Percentiles rank a stretch among this genome's conserved stretches.
These are phyloP conservation scores for Phytomonas serpens DNA, from an alignment of 208 protist species.

Conservation along the genomic window DNA sequence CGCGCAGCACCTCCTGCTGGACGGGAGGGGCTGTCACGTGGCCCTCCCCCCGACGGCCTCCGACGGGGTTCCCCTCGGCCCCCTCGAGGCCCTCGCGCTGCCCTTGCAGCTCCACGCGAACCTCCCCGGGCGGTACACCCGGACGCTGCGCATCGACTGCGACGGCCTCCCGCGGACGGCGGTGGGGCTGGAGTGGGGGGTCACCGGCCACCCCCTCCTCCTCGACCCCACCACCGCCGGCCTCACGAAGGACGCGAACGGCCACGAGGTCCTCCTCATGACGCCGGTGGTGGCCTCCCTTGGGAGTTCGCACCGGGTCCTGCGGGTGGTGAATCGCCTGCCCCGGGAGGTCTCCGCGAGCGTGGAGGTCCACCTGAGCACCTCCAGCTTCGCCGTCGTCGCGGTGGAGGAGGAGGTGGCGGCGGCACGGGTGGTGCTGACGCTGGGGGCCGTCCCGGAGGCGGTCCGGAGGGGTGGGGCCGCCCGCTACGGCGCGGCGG, in stretches of 20 bases:
- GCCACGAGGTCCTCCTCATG: constrained; percentile 74
- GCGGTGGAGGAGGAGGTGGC: constrained; percentile 60
- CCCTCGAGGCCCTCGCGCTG: constrained; percentile 26
- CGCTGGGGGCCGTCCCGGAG: constrained; percentile 33
- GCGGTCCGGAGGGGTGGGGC: constrained; percentile 26
- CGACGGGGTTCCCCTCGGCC: constrained; percentile 15
- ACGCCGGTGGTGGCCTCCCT: constrained; percentile 76
- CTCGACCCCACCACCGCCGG: constrained; percentile 76
- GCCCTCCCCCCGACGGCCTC: constrained; percentile 17
- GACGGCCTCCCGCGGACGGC: constrained; percentile 31
- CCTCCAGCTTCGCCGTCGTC: constrained; percentile 53
- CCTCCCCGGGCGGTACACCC: constrained; percentile 71
- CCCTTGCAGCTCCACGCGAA: constrained; percentile 44
- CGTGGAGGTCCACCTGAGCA: constrained; percentile 51
- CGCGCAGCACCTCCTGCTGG: constrained; percentile 59
- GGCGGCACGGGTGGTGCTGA: constrained; percentile 52
- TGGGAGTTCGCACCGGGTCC: constrained; percentile 47
- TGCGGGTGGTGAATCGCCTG: constrained; percentile 76
- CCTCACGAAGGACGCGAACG: constrained; percentile 36
- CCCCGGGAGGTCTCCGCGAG: constrained; percentile 77
- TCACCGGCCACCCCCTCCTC: constrained; percentile 72
- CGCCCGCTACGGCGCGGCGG: constrained; percentile 32
- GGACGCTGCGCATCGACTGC: constrained; percentile 52
- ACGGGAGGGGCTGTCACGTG: constrained; percentile 61
- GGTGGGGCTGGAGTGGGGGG: constrained; percentile 47